Evolutionary conservation across 2,329 filamentous ascomycete species (phyloP).

Genomic region (Penicillium digitatum): DNA sequence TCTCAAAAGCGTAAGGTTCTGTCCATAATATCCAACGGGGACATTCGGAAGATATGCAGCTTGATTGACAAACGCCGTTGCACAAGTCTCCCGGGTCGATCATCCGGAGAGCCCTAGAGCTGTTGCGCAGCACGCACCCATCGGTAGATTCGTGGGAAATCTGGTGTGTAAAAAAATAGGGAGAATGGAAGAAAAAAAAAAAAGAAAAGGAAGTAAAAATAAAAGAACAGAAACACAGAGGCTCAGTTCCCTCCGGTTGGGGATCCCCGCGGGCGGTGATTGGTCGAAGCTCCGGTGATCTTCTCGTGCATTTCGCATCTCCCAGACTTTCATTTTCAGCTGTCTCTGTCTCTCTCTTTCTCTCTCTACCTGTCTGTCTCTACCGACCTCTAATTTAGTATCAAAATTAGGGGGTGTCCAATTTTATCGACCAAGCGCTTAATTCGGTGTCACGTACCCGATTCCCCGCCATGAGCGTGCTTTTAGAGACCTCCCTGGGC

Average conservation of each 20-base stretch:
- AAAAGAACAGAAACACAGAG: not conserved
- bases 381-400: not conserved
- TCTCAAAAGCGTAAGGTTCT: constrained; percentile 11
- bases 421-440: not conserved
- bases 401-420: not conserved
- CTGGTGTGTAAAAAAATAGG: not conserved
- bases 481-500: constrained; percentile 86
- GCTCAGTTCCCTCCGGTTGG: constrained; percentile 1
- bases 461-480: constrained; percentile 68
- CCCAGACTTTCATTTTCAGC: not conserved
- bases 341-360: not conserved
- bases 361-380: constrained; percentile 8
- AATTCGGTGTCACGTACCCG: not conserved
- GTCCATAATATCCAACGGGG: constrained; percentile 25
- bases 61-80: constrained; percentile 28
- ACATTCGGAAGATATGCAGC: constrained; percentile 30
- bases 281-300: constrained; percentile 18
- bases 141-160: constrained; percentile 4
- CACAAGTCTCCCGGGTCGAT: constrained; percentile 28
- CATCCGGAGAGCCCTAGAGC: constrained; percentile 18
- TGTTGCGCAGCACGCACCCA: not conserved
- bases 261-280: constrained; percentile 10
- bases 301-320: not conserved
- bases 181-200: not conserved
- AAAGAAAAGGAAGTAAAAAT: not conserved